These are phyloP conservation scores for Bimuria novae-zelandiae DNA, from an alignment of 2,329 filamentous ascomycete genomes.

Conservation along the genomic window DNA sequence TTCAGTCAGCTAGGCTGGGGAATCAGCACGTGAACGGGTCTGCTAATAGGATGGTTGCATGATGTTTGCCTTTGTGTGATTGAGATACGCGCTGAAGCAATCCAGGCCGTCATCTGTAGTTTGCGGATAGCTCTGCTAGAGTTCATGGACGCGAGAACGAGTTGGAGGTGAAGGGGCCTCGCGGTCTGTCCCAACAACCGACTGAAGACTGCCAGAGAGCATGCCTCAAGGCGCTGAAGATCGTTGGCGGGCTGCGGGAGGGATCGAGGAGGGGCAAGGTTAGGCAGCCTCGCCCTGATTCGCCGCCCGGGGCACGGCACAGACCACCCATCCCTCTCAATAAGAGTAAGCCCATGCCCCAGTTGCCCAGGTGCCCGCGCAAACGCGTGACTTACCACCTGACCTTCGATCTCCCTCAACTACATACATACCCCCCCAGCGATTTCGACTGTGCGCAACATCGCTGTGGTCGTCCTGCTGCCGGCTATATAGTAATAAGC, in stretches of 20 bases:
- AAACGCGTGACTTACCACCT: constrained; percentile 2
- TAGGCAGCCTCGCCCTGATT: background rate
- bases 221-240: background rate
- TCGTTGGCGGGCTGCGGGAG: background rate
- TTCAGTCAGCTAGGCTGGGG: background rate
- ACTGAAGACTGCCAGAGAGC: background rate
- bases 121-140: too few species aligned
- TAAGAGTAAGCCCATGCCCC: constrained; percentile 1
- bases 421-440: too few species aligned
- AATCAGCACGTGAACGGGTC: constrained; percentile 3
- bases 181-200: too few species aligned
- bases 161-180: background rate
- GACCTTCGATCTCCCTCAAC: background rate
- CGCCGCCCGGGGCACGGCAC: background rate
- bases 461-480: background rate
- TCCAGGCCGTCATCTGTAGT: background rate
- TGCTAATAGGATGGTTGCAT: constrained; percentile 2
- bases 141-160: too few species aligned
- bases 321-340: background rate
- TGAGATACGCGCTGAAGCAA: background rate
- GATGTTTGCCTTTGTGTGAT: background rate
- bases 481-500: constrained; percentile 5
- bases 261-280: background rate
- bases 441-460: background rate
- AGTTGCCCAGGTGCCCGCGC: background rate